Conservation (phyloP, 768 basidiomycete genomes). For the Hebeloma cylindrosporum region DNA sequence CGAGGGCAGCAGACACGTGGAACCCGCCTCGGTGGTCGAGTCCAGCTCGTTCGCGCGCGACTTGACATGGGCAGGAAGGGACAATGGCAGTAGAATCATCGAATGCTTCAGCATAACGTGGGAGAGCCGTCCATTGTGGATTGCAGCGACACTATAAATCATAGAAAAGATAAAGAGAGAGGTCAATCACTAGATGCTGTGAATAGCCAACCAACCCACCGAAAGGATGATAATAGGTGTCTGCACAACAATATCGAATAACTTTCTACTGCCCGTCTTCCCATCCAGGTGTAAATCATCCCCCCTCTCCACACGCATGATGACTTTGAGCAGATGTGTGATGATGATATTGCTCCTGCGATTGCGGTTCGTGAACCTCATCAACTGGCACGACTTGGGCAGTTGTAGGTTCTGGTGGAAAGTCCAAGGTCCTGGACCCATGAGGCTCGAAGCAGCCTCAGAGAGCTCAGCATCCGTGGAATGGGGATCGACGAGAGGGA, state of each 20-base stretch:
- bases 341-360: conserved; percentile 72
- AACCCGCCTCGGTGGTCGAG: conserved; percentile 6
- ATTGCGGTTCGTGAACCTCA: conserved; percentile 83
- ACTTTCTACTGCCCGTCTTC: conserved; percentile 70
- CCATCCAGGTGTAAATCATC: conserved; percentile 64
- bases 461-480: conserved; percentile 46
- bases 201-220: conserved; percentile 42
- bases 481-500: conserved; percentile 41
- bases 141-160: conserved; percentile 71
- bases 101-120: conserved; percentile 63
- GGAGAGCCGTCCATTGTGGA: conserved; percentile 75
- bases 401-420: conserved; percentile 69
- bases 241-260: conserved; percentile 86
- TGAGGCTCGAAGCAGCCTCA: conserved; percentile 56
- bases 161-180: background rate
- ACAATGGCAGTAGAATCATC: conserved; percentile 33
- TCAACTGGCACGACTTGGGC: conserved; percentile 57
- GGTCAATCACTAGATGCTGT: background rate
- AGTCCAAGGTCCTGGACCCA: conserved; percentile 88
- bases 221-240: conserved; percentile 87
- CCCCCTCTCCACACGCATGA: conserved; percentile 80
- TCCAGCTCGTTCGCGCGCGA: conserved; percentile 15
- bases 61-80: conserved; percentile 49
- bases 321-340: conserved; percentile 75
- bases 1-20: conserved; percentile 22